Evolutionary conservation across 2,329 filamentous ascomycete species (phyloP).

Genomic region (Aureobasidium sp.): DNA sequence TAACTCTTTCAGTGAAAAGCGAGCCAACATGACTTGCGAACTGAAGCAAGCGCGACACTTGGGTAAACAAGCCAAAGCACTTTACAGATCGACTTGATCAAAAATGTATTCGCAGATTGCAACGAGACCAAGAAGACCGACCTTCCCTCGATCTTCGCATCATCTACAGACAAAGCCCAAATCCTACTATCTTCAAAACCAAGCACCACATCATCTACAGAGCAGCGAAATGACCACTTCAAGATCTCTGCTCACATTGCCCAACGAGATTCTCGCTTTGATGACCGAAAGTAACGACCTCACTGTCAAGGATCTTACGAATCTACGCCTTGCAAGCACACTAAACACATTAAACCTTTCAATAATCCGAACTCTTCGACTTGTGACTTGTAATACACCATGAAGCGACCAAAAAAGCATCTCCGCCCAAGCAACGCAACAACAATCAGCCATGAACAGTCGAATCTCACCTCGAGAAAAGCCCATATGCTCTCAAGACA

Average conservation of each 20-base stretch:
- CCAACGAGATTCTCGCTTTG: neutral
- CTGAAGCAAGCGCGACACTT: too few relatives aligned
- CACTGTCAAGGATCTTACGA: neutral
- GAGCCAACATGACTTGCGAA: too few relatives aligned
- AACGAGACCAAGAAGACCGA: neutral
- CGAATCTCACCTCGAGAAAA: neutral
- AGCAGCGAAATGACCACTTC: neutral
- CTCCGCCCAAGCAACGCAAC: neutral
- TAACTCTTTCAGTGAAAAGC: too few relatives aligned
- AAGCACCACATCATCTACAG: neutral
- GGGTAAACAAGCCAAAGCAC: too few relatives aligned
- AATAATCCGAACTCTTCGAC: neutral
- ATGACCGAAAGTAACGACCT: neutral
- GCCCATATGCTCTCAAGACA: neutral
- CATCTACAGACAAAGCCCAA: neutral
- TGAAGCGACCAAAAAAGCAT: neutral
- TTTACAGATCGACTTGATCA: neutral
- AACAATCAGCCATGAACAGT: neutral
- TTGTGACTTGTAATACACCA: too few relatives aligned
- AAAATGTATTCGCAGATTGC: neutral
- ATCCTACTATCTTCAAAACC: neutral
- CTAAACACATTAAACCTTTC: neutral
- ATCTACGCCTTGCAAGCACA: neutral
- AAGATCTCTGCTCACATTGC: neutral
- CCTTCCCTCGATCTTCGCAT: neutral